Base-by-base conservation (phyloP, 352 stramenopile species). In the Proteromonas lacertae region DNA sequence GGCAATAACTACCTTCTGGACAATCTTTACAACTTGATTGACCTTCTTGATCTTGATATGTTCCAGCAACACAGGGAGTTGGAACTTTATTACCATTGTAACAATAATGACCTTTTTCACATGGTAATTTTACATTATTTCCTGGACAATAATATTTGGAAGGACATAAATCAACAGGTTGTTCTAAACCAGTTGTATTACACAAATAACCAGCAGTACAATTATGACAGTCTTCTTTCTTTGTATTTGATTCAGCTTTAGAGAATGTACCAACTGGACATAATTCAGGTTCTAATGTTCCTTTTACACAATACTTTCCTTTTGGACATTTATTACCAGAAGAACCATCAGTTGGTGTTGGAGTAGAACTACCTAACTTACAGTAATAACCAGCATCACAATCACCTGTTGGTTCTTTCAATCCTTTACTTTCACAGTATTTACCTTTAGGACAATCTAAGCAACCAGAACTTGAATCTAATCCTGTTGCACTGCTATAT, bases 171-270 rank as follows among this genome's bases (percentile, higher is more conserved):
- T 49, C 43, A 44, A 60, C 70, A 14, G 36, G 20, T 38, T 13
- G 41, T 18, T 7, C 4, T 10, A 22, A 33, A 13, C 36, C 36
- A 20, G 34, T 41, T 13, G 22, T 16, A 22, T 9, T 9, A 31
- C 66, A 80, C 33, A 75, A 76, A 47, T 64, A 73, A 4, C 69
- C 69, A 10, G 56, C 50, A 12, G 57, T 55, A 42, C 69, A 83
- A 10, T 48, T 2, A 4, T 20, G 13, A 20, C 6, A 18, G 40
- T 68, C 81, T 16, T 72, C 67, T 34, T 43, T n/a, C 1, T 67
- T 50, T 12, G 31, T 18, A 1, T 48, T 46, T 30, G 52, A 62
- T 16, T 55, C 25, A 29, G 6, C 5, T 23, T 5, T 24, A 25
- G 5, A 13, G 21, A 23, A 5, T 14, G 21, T 4, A 32, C n/a